phyloP scores from a whole-genome alignment of 2,329 filamentous ascomycete genomes.

The Ophiostoma himal-ulmi region DNA sequence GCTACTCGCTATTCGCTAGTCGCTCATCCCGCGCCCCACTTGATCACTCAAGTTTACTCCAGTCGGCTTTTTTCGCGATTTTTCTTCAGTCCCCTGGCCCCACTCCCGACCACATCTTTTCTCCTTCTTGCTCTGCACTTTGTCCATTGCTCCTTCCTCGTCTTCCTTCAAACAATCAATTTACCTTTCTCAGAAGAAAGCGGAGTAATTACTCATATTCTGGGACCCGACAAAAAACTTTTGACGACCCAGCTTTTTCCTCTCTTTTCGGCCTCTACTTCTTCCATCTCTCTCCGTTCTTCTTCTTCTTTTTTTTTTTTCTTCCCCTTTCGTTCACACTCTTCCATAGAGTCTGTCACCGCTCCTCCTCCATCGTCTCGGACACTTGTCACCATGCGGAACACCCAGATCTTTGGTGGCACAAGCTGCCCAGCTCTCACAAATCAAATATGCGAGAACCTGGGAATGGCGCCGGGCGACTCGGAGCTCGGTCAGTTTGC shows the following conservation, averaged over 20 bases:
- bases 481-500: conserved; percentile 65
- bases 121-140: not conserved
- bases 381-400: conserved; percentile 31
- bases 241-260: conserved; percentile 9
- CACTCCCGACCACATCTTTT: conserved; percentile 9
- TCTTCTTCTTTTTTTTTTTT: not conserved
- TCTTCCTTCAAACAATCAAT: not conserved
- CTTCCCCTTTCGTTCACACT: not conserved
- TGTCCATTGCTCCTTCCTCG: not conserved
- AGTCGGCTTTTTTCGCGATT: not conserved
- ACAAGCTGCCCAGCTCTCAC: conserved; percentile 61
- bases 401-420: conserved; percentile 63
- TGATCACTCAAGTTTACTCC: not conserved
- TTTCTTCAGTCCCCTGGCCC: conserved; percentile 3
- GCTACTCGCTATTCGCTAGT: not conserved
- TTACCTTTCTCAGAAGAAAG: not conserved
- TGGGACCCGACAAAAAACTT: conserved; percentile 7
- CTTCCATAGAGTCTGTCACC: conserved; percentile 11
- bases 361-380: not conserved
- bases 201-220: conserved; percentile 4
- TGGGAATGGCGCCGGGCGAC: conserved; percentile 59
- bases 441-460: conserved; percentile 60
- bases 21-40: not conserved
- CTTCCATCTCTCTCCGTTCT: not conserved
- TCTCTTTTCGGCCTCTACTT: not conserved